Evolutionary conservation across 2,329 filamentous ascomycete species (phyloP), one percentile per base, ranked within the genome.

Genomic region (Microdochium paspali): DNA sequence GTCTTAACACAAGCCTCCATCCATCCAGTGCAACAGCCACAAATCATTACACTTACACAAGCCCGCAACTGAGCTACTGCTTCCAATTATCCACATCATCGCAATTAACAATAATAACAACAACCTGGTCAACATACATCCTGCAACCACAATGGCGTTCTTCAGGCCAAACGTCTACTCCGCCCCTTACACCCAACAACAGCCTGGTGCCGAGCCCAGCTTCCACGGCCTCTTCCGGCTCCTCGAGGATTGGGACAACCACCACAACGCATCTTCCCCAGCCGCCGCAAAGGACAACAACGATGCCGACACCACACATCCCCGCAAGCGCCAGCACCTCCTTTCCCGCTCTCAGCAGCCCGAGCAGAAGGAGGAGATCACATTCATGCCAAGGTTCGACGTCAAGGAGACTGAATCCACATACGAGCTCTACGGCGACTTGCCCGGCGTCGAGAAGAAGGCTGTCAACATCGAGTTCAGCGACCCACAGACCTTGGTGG

Each of bases 371-470:
- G 21, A 9, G 51, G 32, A 75, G 44, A 72, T 70, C 44, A 70
- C 77, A 59, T 90, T 89, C 76, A 76, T 79, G 49, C 87, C 87
- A 47, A 85, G 82, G 66, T 91, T 91, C 60, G 87, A 91, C 58
- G 74, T 90, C 51, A 82, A 79, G 62, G 87, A 93, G 69, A 78
- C 76, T 12, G 75, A 76, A 51, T 67, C 79, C 5, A 63, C 71
- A 53, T 91, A 89, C 61, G 83, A 91, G 66, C 82, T 91, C 20
- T 80, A 90, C 57, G 87, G 87, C 58, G 87, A 91, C 66, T 79
- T 91, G 5, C 83, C 87, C 0, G 87, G 87, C 47, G 72, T 90
- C 56, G 77, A 78, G 52, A 85, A 87, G 68, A 80, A 87, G 56
- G 73, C 90, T 58, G 71, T 93, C 59, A 71, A 76, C 61, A 85